These are phyloP conservation scores for Acidomyces sp. DNA, from an alignment of 495 filamentous ascomycete species.

Conservation along the genomic window DNA sequence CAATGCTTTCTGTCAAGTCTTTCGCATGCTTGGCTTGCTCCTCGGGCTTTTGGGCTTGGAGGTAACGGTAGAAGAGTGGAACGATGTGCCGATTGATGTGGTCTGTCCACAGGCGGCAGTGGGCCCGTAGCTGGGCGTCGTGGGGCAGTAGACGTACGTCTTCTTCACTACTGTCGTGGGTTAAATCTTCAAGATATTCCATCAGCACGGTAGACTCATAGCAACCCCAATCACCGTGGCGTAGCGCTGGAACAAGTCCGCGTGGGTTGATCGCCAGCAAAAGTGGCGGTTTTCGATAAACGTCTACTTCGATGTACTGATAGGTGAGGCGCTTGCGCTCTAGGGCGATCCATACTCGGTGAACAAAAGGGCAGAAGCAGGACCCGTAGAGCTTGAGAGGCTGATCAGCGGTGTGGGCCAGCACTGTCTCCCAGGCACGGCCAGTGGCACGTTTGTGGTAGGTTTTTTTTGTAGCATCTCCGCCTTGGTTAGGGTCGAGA, in stretches of 20 bases:
- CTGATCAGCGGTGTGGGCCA: constrained; percentile 53
- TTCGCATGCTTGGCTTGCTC: constrained; percentile 51
- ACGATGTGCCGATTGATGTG: constrained; percentile 79
- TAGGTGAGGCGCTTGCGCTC: constrained; percentile 73
- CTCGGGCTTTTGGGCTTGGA: constrained; percentile 54
- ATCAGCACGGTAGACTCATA: constrained; percentile 79
- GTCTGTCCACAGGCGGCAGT: constrained; percentile 75
- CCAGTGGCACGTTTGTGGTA: constrained; percentile 81
- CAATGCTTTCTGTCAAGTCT: constrained; percentile 56
- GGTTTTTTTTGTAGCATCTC: constrained; percentile 45
- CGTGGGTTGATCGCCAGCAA: constrained; percentile 79
- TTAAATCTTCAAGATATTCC: constrained; percentile 85
- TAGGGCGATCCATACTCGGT: constrained; percentile 92
- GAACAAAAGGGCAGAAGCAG: constrained; percentile 87
- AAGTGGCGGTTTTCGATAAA: constrained; percentile 65
- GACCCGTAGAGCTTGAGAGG: constrained; percentile 75
- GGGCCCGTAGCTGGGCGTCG: constrained; percentile 57
- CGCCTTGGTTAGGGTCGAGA: constrained; percentile 25
- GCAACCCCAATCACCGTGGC: constrained; percentile 75
- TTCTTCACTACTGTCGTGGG: no score
- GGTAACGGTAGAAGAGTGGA: constrained; percentile 64
- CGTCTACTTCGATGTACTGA: constrained; percentile 86
- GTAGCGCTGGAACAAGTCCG: constrained; percentile 71
- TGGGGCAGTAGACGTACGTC: constrained; percentile 52
- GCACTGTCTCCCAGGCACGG: constrained; percentile 57